A percentile compares a stretch with the other conserved stretches of the same genome.
These are phyloP conservation scores for Rosa chinensis DNA, from an alignment of 306 rosid genomes.

Conservation along the genomic window DNA sequence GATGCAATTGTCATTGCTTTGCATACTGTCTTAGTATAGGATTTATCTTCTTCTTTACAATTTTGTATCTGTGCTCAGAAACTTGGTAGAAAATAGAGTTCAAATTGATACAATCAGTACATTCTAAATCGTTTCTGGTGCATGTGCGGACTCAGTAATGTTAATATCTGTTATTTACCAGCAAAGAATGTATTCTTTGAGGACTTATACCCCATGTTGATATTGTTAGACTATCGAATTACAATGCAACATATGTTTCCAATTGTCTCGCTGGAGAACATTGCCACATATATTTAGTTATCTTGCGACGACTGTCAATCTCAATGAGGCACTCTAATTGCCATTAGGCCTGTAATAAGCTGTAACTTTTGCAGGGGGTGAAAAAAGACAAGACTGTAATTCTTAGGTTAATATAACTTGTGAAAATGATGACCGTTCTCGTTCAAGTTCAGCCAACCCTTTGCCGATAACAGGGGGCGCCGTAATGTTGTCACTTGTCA, in stretches of 20 bases:
- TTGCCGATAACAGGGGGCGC: background rate
- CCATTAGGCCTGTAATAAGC: background rate
- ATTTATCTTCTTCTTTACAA: slow-evolving; percentile 37
- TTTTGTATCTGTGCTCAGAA: slow-evolving; percentile 31
- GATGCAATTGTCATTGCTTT: slow-evolving; percentile 22
- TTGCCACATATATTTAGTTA: too few species aligned
- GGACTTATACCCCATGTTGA: background rate
- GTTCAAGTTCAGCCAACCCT: slow-evolving; percentile 4
- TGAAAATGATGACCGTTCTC: background rate
- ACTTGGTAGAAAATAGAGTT: slow-evolving; percentile 20
- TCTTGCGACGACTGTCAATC: background rate
- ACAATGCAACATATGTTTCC: background rate
- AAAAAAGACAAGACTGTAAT: background rate
- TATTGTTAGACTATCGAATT: background rate
- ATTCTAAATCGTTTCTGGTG: background rate
- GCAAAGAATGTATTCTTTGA: background rate
- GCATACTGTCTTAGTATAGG: slow-evolving; percentile 30
- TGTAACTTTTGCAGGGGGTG: background rate
- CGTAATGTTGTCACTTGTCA: background rate
- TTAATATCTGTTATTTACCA: background rate
- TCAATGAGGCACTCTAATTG: background rate
- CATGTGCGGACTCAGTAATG: background rate
- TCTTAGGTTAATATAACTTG: background rate
- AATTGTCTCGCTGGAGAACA: background rate
- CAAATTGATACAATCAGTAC: background rate